Evolutionary conservation across 1,284 basidiomycete species (phyloP).

Genomic region (Puccinia novopanici): DNA sequence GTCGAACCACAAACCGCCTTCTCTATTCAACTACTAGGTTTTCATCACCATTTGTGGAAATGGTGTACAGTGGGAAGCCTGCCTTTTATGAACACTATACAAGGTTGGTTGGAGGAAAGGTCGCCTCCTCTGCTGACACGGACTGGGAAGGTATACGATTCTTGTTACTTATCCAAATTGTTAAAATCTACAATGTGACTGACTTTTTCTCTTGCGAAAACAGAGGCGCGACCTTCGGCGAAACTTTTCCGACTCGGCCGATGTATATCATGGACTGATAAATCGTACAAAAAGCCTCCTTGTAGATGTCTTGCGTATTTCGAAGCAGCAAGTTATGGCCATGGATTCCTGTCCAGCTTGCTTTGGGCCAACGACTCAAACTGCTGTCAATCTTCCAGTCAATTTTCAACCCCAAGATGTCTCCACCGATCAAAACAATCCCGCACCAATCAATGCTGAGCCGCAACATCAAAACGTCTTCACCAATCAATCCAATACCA

Average conservation of each 20-base stretch:
- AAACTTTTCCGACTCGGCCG: not conserved
- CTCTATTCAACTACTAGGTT: not conserved
- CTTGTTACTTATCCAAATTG: not conserved
- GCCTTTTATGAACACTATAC: not conserved
- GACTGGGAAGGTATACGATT: not conserved
- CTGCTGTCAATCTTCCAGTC: too few relatives aligned
- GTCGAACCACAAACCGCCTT: not conserved
- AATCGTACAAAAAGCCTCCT: not conserved
- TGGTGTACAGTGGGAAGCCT: not conserved
- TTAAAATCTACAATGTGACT: not conserved
- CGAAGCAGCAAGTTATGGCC: not conserved
- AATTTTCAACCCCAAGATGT: too few relatives aligned
- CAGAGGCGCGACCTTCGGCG: not conserved
- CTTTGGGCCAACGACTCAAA: too few relatives aligned
- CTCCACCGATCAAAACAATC: not conserved
- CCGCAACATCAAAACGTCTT: too few relatives aligned
- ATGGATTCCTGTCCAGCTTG: not conserved
- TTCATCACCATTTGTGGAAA: conserved; percentile 29
- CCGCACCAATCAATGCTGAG: too few relatives aligned
- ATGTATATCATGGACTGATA: not conserved
- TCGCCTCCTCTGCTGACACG: not conserved
- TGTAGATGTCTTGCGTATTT: not conserved
- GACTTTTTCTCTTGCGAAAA: not conserved
- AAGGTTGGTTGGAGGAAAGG: not conserved
- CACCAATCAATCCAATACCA: too few relatives aligned